Conservation (phyloP, 1,284 basidiomycete genomes). For the Hypsizygus ulmarius region DNA sequence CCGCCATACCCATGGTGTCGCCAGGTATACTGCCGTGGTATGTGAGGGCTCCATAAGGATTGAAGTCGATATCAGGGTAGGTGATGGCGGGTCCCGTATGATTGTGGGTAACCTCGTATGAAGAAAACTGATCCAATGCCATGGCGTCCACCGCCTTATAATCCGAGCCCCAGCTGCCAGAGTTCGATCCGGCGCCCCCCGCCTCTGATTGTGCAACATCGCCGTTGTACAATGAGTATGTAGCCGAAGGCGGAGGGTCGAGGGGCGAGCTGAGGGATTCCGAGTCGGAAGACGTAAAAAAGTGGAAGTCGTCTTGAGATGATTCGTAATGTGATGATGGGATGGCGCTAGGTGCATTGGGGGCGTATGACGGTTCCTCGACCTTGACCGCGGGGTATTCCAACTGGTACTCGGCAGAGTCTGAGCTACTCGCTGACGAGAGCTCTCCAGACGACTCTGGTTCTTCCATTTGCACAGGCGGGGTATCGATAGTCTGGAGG, state of each 20-base stretch:
- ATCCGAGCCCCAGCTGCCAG: conserved; percentile 22
- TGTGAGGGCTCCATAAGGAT: conserved; percentile 30
- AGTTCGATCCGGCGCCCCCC: conserved; percentile 13
- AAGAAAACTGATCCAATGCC: conserved; percentile 23
- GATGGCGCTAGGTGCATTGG: conserved; percentile 16
- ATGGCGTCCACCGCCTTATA: conserved; percentile 27
- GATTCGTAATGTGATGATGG: conserved; percentile 22
- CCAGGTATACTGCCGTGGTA: conserved; percentile 23
- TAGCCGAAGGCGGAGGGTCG: conserved; percentile 25
- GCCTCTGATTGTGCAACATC: conserved; percentile 13
- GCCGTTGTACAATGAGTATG: conserved; percentile 27
- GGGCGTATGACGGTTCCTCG: conserved; percentile 15
- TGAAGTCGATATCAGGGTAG: conserved; percentile 28
- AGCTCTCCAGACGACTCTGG: conserved; percentile 31
- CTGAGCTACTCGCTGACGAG: conserved; percentile 28
- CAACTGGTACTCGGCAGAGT: conserved; percentile 17
- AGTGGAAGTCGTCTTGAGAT: conserved; percentile 29
- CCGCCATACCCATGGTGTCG: conserved; percentile 16
- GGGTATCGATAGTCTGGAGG: conserved; percentile 44
- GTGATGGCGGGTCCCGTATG: conserved; percentile 19
- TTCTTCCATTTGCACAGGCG: conserved; percentile 24
- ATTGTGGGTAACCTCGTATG: conserved; percentile 27
- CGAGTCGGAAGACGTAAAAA: conserved; percentile 24
- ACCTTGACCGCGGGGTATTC: conserved; percentile 13
- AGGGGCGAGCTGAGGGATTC: conserved; percentile 32